Evolutionary conservation across 352 stramenopile genomes (phyloP), one percentile per base, ranked within the genome.

Genomic region (Globisporangium abappressorium): DNA sequence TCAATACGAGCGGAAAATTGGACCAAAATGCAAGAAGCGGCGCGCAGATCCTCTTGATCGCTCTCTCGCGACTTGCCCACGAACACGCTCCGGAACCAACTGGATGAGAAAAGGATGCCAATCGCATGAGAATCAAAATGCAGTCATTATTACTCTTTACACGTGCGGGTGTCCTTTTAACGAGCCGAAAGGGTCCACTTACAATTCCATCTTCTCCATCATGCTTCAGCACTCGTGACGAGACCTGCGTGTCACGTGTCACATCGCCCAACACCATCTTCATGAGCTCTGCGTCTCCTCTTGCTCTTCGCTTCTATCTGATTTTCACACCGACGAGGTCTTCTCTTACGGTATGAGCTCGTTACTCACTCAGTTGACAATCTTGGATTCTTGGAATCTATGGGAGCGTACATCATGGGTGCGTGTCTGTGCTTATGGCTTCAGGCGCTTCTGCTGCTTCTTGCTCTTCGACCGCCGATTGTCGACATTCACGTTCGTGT

Each of bases 371-470:
- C 38, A 20, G 12, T 46, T 49, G 41, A 49, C 41, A 2, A 51
- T 51, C 18, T 51, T 51, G 18, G 43, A 24, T 22, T 51, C 43
- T 51, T 11, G 43, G 18, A 24, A 51, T 51, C 43, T 51, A 3
- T 51, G 43, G 18, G 43, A 51, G 43, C 43, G 43, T 12, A 22
- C 43, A 51, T 51, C 43, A 51, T 51, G 43, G 43, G 43, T 51
- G 18, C 43, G 18, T 51, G 15, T 51, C 20, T 51, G 12, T 4
- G 43, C 9, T 9, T 66, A 64, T 26, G 58, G 49, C 57, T 70
- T 70, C 20, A 62, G 57, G 5, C 65, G 59, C 65, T 66, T 62
- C 53, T 68, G 55, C 51, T 43, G 20, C 47, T 65, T 64, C 53
- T 60, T 68, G 43, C 18, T 22, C 34, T 62, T 72, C 11, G 53